Evolutionary conservation across 768 basidiomycete species (phyloP), one percentile per base, ranked within the genome.

Genomic region (Kwoniella bestiolae): DNA sequence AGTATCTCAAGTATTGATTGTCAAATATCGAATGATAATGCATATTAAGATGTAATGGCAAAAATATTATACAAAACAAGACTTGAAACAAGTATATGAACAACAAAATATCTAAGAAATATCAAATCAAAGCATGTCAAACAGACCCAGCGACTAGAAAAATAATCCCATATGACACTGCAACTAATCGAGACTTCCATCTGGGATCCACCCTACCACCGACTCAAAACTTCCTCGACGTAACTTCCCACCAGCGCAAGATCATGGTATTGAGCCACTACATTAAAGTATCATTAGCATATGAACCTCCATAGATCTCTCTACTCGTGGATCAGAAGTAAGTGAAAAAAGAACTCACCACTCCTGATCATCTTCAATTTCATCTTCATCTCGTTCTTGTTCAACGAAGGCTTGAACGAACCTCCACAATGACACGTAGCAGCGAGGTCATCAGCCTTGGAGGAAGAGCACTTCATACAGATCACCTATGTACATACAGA

Each of bases 401-500:
- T 89, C 58, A 90, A 75, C 16, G 88, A 90, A 45, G 90, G 84
- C 66, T 87, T 85, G 79, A 90, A 96, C 1, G 87, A 82, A 12
- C 94, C 95, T 18, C 94, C 96, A 79, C 96, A 98, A 28, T 86
- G 84, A 77, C 95, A 97, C 60, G 89, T 89, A 66, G 87, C 83
- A 18, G 91, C 88, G 21, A 97, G 85, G 77, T 92, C 94, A 76
- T 94, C 92, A 51, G 90, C 86, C 68, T 91, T 93, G 66, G 96
- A 87, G 82, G 94, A 92, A 78, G 90, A 87, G 83, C 96, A 99
- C 73, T 90, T 94, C 7, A 83, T 81, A 78, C 96, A 99, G 9
- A 88, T 86, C 67, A 98, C 82, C 80, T 81, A 46, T 31, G 23
- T 3, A 31, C n/a, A n/a, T n/a, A n/a, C n/a, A n/a, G n/a, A n/a